phyloP scores from a whole-genome alignment of 2,329 filamentous ascomycete species.

The Colletotrichum graminicola region DNA sequence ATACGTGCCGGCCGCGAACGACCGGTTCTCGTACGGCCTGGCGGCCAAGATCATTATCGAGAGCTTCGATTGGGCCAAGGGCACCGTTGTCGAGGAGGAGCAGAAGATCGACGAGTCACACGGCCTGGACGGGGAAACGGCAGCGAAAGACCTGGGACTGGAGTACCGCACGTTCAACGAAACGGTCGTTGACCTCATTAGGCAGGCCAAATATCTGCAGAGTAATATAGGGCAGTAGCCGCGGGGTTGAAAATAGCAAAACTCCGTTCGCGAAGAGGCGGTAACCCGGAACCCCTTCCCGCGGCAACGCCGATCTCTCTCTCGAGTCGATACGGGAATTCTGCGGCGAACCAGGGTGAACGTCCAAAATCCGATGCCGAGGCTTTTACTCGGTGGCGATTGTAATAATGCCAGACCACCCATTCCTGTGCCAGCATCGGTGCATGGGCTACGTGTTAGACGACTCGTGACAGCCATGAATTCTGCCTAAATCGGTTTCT shows the following conservation, averaged over 20 bases:
- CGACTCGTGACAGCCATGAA: background rate
- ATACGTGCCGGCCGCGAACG: constrained; percentile 55
- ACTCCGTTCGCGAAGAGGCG: background rate
- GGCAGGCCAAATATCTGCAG: constrained; percentile 46
- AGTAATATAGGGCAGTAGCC: background rate
- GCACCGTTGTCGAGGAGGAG: constrained; percentile 49
- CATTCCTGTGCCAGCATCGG: background rate
- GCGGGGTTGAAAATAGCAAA: background rate
- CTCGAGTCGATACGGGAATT: background rate
- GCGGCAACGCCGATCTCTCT: background rate
- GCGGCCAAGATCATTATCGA: constrained; percentile 58
- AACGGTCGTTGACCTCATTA: constrained; percentile 53
- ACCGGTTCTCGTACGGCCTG: constrained; percentile 60
- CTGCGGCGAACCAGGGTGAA: background rate
- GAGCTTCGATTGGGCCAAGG: constrained; percentile 54
- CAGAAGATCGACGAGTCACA: constrained; percentile 53
- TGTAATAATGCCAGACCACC: too few relatives aligned
- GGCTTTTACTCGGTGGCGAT: background rate
- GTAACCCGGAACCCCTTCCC: background rate
- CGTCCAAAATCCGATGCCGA: background rate
- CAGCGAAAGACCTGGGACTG: constrained; percentile 55
- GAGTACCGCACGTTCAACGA: constrained; percentile 52
- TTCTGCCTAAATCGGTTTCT: constrained; percentile 22
- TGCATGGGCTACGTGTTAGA: background rate
- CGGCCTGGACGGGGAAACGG: constrained; percentile 57